Conservation (phyloP, 192 early-diverging fungal species). For the Spinellus fusiger region DNA sequence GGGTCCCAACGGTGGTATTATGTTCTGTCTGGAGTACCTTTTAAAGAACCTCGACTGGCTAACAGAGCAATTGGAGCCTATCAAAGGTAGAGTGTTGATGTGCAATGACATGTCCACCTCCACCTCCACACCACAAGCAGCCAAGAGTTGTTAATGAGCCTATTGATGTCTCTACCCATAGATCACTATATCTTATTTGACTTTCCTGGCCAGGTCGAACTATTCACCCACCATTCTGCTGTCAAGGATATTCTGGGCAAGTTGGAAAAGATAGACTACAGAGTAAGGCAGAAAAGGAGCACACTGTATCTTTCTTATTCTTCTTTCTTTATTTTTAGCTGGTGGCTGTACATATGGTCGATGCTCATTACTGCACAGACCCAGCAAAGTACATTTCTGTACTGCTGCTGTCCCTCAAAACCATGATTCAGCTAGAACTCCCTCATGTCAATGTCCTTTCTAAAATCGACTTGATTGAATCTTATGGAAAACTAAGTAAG, state of each 20-base stretch:
- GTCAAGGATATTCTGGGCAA: conserved; percentile 69
- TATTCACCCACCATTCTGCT: conserved; percentile 90
- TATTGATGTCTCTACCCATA: conserved; percentile 2
- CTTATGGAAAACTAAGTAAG: conserved; percentile 63
- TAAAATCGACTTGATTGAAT: conserved; percentile 87
- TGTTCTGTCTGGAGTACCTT: conserved; percentile 94
- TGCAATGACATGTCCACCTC: too few relatives aligned
- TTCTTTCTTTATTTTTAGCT: conserved; percentile 37
- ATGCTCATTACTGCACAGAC: conserved; percentile 90
- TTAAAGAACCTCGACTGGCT: conserved; percentile 92
- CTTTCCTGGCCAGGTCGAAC: conserved; percentile 95
- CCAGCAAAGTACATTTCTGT: conserved; percentile 91
- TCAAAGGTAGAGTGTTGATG: conserved; percentile 28
- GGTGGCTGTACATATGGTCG: conserved; percentile 79
- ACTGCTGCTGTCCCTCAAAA: conserved; percentile 81
- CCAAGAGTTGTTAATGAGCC: not conserved
- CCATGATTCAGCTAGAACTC: conserved; percentile 90
- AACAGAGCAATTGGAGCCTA: conserved; percentile 60
- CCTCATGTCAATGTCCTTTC: conserved; percentile 97
- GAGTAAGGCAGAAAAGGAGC: conserved; percentile 35
- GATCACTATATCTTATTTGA: conserved; percentile 95
- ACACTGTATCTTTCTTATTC: not conserved
- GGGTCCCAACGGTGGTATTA: conserved; percentile 95
- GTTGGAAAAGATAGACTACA: conserved; percentile 64
- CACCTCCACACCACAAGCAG: too few relatives aligned